These are phyloP conservation scores for Arthonia radiata DNA, from an alignment of 495 filamentous ascomycete genomes.

Conservation along the genomic window DNA sequence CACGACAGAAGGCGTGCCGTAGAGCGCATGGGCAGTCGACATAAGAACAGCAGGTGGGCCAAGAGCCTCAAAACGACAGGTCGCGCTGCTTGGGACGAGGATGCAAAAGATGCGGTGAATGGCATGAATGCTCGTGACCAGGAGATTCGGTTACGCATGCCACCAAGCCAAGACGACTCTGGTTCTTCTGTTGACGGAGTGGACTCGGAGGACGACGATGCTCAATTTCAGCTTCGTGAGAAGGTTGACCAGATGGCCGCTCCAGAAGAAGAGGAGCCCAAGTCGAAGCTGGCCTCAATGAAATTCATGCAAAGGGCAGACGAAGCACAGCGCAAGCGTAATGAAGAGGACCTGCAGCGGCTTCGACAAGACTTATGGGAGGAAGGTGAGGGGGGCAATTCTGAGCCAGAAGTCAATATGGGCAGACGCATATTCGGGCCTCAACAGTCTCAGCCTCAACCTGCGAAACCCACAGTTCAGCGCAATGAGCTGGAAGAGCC, in stretches of 20 bases:
- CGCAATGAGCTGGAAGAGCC: background rate
- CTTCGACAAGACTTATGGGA: conserved; percentile 44
- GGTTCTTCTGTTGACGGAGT: conserved; percentile 19
- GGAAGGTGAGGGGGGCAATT: conserved; percentile 18
- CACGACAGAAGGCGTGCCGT: conserved; percentile 59
- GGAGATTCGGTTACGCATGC: background rate
- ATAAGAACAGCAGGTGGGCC: conserved; percentile 85
- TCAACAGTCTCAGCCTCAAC: conserved; percentile 2
- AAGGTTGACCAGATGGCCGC: conserved; percentile 34
- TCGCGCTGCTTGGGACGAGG: conserved; percentile 16
- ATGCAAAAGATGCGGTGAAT: conserved; percentile 9
- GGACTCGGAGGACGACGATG: conserved; percentile 29
- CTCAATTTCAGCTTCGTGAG: conserved; percentile 25
- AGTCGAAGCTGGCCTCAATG: conserved; percentile 37
- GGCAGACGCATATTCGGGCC: conserved; percentile 17
- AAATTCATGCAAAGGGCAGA: conserved; percentile 88
- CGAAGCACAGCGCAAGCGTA: conserved; percentile 43
- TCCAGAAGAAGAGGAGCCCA: conserved; percentile 14
- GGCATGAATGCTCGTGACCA: background rate
- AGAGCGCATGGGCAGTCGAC: conserved; percentile 71
- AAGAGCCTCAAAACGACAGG: conserved; percentile 54
- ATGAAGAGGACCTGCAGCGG: conserved; percentile 54
- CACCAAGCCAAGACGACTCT: too few relatives aligned
- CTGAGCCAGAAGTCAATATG: conserved; percentile 6
- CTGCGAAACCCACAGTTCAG: background rate